Evolutionary conservation across 257 asterid species (phyloP).

Genomic region (Schizonepeta tenuifolia): DNA sequence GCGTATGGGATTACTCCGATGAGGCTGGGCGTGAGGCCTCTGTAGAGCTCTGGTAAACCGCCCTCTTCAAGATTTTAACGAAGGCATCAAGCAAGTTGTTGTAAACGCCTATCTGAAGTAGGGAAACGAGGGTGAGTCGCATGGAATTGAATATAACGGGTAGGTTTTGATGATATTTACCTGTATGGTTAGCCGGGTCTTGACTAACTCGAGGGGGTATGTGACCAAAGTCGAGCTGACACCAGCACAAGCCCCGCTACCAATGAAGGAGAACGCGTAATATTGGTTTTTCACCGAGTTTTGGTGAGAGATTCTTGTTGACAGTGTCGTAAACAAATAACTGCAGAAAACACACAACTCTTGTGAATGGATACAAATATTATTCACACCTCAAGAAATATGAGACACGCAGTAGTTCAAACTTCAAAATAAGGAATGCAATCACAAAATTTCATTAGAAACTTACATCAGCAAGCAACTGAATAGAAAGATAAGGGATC

Average conservation of each 20-base stretch:
- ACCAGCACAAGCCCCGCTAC: slow-evolving; percentile 96
- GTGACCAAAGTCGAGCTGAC: slow-evolving; percentile 89
- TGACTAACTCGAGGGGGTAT: slow-evolving; percentile 92
- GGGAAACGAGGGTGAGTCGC: background rate
- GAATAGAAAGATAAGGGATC: background rate
- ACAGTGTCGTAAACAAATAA: slow-evolving; percentile 87
- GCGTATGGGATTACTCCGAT: slow-evolving; percentile 94
- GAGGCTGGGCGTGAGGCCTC: slow-evolving; percentile 90
- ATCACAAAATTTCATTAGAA: background rate
- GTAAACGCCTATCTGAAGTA: slow-evolving; percentile 70
- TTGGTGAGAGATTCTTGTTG: slow-evolving; percentile 76
- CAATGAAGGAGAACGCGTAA: slow-evolving; percentile 73
- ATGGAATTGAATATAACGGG: background rate
- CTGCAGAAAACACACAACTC: slow-evolving; percentile 41
- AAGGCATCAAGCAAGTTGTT: slow-evolving; percentile 81
- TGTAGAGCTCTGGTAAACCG: slow-evolving; percentile 82
- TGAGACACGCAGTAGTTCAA: background rate
- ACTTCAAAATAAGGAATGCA: background rate
- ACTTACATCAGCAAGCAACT: background rate
- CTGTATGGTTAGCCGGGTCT: slow-evolving; percentile 93
- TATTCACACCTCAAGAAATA: background rate
- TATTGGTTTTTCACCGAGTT: slow-evolving; percentile 62
- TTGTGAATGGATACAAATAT: background rate
- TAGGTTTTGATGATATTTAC: slow-evolving; percentile 38
- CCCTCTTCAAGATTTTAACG: slow-evolving; percentile 80